Percentiles rank a stretch among this genome's conserved stretches.
phyloP scores from a whole-genome alignment of 176 grass and related monocot species.

The Leersia perrieri region DNA sequence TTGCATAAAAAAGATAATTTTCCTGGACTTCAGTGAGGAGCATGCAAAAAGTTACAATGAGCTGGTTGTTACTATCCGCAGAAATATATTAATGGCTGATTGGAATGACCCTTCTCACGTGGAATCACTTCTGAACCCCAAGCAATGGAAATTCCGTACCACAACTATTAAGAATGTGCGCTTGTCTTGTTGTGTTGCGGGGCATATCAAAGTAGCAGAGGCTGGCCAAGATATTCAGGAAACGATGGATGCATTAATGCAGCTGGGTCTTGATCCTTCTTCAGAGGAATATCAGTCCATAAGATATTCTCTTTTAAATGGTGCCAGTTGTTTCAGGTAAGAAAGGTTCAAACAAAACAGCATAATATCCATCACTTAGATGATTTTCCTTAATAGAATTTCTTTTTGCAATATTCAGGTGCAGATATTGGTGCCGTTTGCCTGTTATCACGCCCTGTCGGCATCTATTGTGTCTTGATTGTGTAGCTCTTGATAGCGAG shows the following conservation, averaged over 20 bases:
- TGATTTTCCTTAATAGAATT: neutral
- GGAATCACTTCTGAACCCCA: constrained; percentile 94
- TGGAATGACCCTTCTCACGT: constrained; percentile 99
- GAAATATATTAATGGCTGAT: constrained; percentile 97
- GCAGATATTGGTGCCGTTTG: constrained; percentile 79
- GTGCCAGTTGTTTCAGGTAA: constrained; percentile 81
- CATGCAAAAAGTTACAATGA: constrained; percentile 96
- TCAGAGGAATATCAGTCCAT: constrained; percentile 73
- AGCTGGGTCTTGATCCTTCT: constrained; percentile 78
- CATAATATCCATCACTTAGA: constrained; percentile 1
- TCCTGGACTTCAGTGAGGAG: constrained; percentile 74
- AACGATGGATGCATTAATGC: constrained; percentile 79
- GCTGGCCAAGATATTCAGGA: constrained; percentile 95
- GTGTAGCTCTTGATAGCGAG: constrained; percentile 85
- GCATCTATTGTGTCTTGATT: constrained; percentile 92
- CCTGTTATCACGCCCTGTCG: constrained; percentile 88
- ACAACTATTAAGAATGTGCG: constrained; percentile 88
- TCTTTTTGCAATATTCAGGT: constrained; percentile 52
- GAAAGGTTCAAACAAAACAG: neutral
- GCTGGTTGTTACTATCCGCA: constrained; percentile 74
- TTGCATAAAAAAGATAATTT: constrained; percentile 80
- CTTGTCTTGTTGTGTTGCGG: constrained; percentile 90
- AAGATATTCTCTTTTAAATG: constrained; percentile 75
- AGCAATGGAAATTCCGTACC: constrained; percentile 93
- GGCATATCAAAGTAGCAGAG: constrained; percentile 90